Percentiles rank a stretch among this genome's conserved stretches.
Evolutionary conservation across 2,329 filamentous ascomycete genomes (phyloP).

Genomic region (Alternaria brassicae): DNA sequence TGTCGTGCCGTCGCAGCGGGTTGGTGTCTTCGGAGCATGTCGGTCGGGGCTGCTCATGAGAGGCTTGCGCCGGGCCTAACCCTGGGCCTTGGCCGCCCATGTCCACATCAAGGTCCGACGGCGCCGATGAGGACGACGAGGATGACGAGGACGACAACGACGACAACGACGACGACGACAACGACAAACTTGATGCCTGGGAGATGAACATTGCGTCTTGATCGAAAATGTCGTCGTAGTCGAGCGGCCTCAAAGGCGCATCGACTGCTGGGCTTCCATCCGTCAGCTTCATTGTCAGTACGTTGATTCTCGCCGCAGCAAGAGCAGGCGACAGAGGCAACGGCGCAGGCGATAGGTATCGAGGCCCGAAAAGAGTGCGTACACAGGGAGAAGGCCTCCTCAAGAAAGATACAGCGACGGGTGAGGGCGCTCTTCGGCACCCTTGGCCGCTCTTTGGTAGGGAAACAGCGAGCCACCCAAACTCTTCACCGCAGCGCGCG

Average conservation of each 20-base stretch:
- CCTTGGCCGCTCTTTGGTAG: slow-evolving; percentile 2
- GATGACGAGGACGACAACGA: background rate
- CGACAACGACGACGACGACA: background rate
- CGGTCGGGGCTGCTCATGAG: slow-evolving; percentile 11
- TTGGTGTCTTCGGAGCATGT: slow-evolving; percentile 9
- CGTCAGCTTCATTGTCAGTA: background rate
- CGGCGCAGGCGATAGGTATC: no score
- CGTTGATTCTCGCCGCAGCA: background rate
- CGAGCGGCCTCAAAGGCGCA: background rate
- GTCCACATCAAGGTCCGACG: background rate
- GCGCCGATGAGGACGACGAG: background rate
- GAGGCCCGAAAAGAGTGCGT: background rate
- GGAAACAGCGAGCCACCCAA: slow-evolving; percentile 7
- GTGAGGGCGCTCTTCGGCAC: background rate
- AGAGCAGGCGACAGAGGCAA: background rate
- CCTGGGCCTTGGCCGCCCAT: slow-evolving; percentile 12
- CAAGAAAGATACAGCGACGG: background rate
- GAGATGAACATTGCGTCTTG: background rate
- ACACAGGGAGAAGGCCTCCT: background rate
- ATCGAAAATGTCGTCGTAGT: background rate
- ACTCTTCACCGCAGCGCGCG: background rate
- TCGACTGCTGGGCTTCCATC: background rate
- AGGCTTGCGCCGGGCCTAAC: slow-evolving; percentile 18
- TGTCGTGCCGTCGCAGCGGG: slow-evolving; percentile 14
- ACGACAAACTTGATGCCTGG: background rate